These are phyloP conservation scores for Fusarium tjaetaba DNA, from an alignment of 2,329 filamentous ascomycete species.

Conservation along the genomic window DNA sequence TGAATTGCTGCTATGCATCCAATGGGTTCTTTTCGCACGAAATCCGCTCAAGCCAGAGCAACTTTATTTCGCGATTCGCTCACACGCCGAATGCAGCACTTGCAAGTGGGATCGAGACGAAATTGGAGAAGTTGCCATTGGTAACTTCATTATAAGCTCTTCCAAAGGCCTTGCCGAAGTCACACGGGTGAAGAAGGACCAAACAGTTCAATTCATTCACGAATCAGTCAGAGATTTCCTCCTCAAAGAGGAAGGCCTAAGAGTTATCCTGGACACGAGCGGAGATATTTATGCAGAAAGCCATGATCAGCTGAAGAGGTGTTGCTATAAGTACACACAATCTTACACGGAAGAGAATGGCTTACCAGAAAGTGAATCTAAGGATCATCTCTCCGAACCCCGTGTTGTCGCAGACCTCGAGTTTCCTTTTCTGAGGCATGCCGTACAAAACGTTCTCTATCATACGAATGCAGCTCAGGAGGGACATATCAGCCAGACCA, in stretches of 20 bases:
- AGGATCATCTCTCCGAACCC: accelerated
- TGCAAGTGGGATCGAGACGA: slow-evolving; percentile 36
- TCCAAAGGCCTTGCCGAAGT: slow-evolving; percentile 59
- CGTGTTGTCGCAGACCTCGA: not conserved
- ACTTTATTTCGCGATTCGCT: slow-evolving; percentile 50
- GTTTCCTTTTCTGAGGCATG: slow-evolving; percentile 28
- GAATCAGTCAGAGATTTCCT: slow-evolving; percentile 61
- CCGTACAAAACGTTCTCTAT: slow-evolving; percentile 7
- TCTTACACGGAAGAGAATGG: not conserved
- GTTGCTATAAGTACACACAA: not conserved
- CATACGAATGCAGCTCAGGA: slow-evolving; percentile 25
- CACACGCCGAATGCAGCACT: not conserved
- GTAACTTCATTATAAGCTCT: slow-evolving; percentile 48
- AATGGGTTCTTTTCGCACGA: slow-evolving; percentile 62
- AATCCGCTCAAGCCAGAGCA: slow-evolving; percentile 55
- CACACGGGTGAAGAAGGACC: slow-evolving; percentile 34
- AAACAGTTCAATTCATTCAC: slow-evolving; percentile 58
- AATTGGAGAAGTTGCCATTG: slow-evolving; percentile 39
- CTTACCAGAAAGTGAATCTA: accelerated
- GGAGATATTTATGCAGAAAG: not conserved
- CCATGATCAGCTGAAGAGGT: slow-evolving; percentile 16
- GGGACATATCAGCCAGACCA: accelerated
- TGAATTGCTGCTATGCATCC: slow-evolving; percentile 57
- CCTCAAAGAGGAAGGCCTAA: slow-evolving; percentile 47
- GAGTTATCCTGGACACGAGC: not conserved